phyloP scores from a whole-genome alignment of 2,329 filamentous ascomycete genomes.

The Verticillium alfalfae region DNA sequence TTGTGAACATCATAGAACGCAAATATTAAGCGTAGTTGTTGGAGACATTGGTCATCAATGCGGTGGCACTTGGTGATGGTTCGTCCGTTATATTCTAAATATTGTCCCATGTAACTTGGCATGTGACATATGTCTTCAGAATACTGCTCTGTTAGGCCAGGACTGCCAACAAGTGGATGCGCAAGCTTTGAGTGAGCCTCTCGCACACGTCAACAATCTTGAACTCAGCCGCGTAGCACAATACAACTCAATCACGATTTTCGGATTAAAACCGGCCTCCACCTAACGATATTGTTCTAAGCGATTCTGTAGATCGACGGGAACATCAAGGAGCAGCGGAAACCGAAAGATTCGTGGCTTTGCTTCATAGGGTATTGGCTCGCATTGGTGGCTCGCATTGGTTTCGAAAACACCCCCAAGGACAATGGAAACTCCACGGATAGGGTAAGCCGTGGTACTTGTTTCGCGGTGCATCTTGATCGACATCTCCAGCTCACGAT shows the following conservation, averaged over 20 bases:
- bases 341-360: not conserved
- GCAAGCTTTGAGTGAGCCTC: not conserved
- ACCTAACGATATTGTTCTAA: not conserved
- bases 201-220: not conserved
- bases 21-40: too few relatives aligned
- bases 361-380: not conserved
- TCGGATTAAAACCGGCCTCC: not conserved
- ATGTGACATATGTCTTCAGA: too few relatives aligned
- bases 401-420: not conserved
- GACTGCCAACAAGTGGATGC: not conserved
- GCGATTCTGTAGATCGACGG: not conserved
- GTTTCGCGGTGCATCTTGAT: not conserved
- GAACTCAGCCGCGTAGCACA: not conserved
- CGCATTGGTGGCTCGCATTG: not conserved
- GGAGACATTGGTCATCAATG: too few relatives aligned
- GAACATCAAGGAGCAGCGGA: not conserved
- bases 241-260: not conserved
- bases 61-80: too few relatives aligned
- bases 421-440: not conserved
- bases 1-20: too few relatives aligned
- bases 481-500: not conserved
- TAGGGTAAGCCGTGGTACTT: not conserved
- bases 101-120: too few relatives aligned
- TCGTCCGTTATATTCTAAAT: too few relatives aligned
- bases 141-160: too few relatives aligned